These are phyloP conservation scores for Tetracladium marchalianum DNA, from an alignment of 495 filamentous ascomycete genomes.

Conservation along the genomic window DNA sequence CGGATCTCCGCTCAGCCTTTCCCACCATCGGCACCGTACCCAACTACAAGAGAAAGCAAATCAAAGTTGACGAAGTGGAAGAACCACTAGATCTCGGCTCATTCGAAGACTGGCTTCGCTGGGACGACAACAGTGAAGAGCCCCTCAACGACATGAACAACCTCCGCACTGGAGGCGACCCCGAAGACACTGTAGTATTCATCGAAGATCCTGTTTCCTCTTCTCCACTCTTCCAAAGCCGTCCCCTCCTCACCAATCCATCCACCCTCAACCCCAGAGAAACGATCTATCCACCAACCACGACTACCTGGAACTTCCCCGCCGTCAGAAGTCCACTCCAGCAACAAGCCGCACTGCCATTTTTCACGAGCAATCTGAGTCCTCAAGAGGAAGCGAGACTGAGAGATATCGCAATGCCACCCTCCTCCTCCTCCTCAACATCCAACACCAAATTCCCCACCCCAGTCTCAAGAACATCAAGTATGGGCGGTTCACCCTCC, in stretches of 20 bases:
- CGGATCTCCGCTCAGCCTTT: neutral
- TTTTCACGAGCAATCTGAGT: conserved; percentile 1
- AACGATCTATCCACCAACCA: conserved; percentile 12
- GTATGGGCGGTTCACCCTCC: neutral
- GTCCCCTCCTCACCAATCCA: neutral
- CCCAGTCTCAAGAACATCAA: too few relatives aligned
- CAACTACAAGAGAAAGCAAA: conserved; percentile 1
- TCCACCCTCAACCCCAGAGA: conserved; percentile 4
- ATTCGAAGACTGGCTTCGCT: conserved; percentile 19
- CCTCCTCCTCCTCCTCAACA: conserved; percentile 7
- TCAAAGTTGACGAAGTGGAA: conserved; percentile 7
- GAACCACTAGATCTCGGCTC: conserved; percentile 12
- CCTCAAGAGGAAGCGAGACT: conserved; percentile 14
- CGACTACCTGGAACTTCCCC: too few relatives aligned
- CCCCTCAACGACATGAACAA: conserved; percentile 3
- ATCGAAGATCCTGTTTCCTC: conserved; percentile 7
- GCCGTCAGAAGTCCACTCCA: too few relatives aligned
- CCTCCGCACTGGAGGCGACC: neutral
- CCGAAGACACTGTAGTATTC: conserved; percentile 10
- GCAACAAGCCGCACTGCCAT: too few relatives aligned
- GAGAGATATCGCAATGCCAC: conserved; percentile 15
- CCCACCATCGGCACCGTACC: neutral
- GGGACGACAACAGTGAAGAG: conserved; percentile 15
- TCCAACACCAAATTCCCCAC: neutral
- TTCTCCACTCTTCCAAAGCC: conserved; percentile 14